Evolutionary conservation across 495 filamentous ascomycete species (phyloP), one percentile per base, ranked within the genome.

Genomic region (Melanomma pulvis-pyrius): DNA sequence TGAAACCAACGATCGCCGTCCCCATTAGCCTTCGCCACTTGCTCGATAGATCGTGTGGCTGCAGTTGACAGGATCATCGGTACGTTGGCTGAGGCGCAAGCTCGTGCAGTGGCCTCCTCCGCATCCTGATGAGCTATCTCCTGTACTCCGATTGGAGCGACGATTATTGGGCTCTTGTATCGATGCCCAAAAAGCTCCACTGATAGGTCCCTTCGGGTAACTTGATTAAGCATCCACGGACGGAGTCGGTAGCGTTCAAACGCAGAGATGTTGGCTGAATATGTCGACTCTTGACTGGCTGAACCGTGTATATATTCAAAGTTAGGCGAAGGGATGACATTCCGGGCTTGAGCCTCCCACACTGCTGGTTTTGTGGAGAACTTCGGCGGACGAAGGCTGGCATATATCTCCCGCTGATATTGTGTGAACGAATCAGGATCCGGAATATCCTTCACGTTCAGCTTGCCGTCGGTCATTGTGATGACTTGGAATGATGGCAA

Each of bases 221-320:
- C 79, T 63, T 84, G 80, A 41, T 81, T 68, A 9, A 84, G 75
- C 65, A 73, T 63, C 48, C 57, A 56, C 15, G 73, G 46, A 21
- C 70, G 61, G 0, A 72, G 53, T 1, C 65, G 70, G 62, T 72
- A 72, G 2, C 65, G 65, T 1, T 72, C 66, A 46, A 72, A 72
- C 1, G 70, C 70, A 3, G 61, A 67, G 8, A 58, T 22, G 30
- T 72, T 72, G 25, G 57, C 61, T 1, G 44, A 8, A 29, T 69
- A 50, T 1, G 70, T 72, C 21, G 61, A 57, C 34, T 67, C 70
- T 17, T 7, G 41, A 21, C 61, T 59, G 15, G 70, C 70, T 22
- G 70, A 61, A 15, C 70, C 70, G 34, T 48, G 50, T 4, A 72
- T 67, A 57, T 69, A 72, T 15, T 34, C 24, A 47, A 69, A 72